These are phyloP conservation scores for Physcomitrellopsis africana DNA, from an alignment of 225 moss, liverwort and hornwort species.

Conservation along the genomic window DNA sequence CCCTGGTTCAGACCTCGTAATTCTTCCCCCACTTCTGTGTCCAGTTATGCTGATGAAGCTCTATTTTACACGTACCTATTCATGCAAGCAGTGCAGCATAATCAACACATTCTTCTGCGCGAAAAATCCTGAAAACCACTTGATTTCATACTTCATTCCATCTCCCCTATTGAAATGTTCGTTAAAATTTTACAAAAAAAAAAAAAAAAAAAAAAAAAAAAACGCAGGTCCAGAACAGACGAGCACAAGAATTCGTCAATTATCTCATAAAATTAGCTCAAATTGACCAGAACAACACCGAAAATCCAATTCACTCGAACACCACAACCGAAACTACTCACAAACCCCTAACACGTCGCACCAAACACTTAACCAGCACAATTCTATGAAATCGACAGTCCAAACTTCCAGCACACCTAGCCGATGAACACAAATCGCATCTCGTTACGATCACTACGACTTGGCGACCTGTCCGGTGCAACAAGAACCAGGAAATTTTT, in stretches of 20 bases:
- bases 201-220: background rate
- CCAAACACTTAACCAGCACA: background rate
- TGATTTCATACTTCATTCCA: conserved; percentile 16
- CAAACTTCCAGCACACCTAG: conserved; percentile 15
- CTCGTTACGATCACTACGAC: conserved; percentile 20
- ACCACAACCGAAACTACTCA: background rate
- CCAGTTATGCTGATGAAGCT: conserved; percentile 9
- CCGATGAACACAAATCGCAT: conserved; percentile 26
- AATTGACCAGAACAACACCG: background rate
- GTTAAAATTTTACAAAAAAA: too few species aligned
- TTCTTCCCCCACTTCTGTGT: conserved; percentile 30
- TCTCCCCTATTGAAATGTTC: background rate
- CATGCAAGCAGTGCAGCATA: background rate
- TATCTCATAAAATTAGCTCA: background rate
- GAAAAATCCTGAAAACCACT: conserved; percentile 26
- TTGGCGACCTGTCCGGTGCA: background rate
- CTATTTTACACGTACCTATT: background rate
- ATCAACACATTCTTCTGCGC: conserved; percentile 12
- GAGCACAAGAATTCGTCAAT: conserved; percentile 11
- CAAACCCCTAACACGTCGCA: background rate
- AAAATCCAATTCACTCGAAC: background rate
- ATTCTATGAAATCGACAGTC: background rate
- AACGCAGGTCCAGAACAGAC: background rate
- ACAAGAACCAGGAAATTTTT: background rate
- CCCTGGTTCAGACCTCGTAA: background rate